Percentiles rank a stretch among this genome's conserved stretches.
These are phyloP conservation scores for Malassezia sympodialis DNA, from an alignment of 1,284 basidiomycete genomes.

Conservation along the genomic window DNA sequence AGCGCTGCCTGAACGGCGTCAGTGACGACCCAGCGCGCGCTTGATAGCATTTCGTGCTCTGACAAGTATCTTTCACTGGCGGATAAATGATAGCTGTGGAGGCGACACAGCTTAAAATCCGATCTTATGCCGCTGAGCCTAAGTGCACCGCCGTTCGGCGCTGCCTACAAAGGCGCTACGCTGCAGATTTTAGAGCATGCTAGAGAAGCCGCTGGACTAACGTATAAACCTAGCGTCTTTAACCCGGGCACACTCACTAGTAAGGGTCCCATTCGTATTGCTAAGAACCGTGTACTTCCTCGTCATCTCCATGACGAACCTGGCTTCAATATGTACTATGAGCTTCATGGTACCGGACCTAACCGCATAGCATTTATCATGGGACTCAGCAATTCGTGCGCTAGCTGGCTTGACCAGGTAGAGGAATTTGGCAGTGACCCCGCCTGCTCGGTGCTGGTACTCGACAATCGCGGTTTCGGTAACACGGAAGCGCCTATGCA, in stretches of 20 bases:
- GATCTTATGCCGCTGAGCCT: neutral
- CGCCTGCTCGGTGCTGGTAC: slow-evolving; percentile 59
- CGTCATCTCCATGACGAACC: slow-evolving; percentile 11
- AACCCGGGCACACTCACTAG: slow-evolving; percentile 28
- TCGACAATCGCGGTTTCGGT: slow-evolving; percentile 79
- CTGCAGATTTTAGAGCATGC: slow-evolving; percentile 20
- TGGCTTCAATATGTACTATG: slow-evolving; percentile 43
- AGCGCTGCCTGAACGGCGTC: slow-evolving; percentile 13
- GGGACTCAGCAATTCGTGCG: slow-evolving; percentile 49
- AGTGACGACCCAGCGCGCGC: neutral
- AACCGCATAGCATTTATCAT: slow-evolving; percentile 38
- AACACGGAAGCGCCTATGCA: slow-evolving; percentile 59
- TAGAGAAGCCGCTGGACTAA: slow-evolving; percentile 18
- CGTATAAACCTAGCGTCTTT: slow-evolving; percentile 36
- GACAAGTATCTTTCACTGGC: neutral
- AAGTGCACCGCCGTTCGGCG: slow-evolving; percentile 26
- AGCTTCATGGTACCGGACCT: slow-evolving; percentile 42
- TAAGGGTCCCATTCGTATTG: slow-evolving; percentile 22
- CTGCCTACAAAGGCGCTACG: slow-evolving; percentile 37
- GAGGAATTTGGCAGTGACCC: slow-evolving; percentile 36
- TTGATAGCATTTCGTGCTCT: neutral
- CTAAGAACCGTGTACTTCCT: slow-evolving; percentile 20
- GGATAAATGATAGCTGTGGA: neutral
- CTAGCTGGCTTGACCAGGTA: slow-evolving; percentile 49
- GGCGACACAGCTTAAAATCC: neutral